These are phyloP conservation scores for Umbelopsis sp. DNA, from an alignment of 371 early-diverging fungal genomes.

Conservation along the genomic window DNA sequence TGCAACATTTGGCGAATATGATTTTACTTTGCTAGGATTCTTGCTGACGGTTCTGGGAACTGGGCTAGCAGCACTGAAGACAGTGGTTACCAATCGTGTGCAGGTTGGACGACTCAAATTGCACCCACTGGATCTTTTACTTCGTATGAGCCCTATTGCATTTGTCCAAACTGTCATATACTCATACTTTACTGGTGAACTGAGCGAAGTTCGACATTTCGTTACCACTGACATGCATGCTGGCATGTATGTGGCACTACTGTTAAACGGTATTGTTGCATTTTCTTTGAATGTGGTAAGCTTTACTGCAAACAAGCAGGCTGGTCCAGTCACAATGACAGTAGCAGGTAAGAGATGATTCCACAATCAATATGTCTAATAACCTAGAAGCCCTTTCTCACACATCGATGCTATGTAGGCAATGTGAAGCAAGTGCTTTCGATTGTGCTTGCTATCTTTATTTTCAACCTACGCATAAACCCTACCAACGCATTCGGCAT, in stretches of 20 bases:
- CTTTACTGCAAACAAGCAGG: slow-evolving; percentile 85
- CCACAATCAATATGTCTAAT: background rate
- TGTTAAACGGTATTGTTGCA: slow-evolving; percentile 81
- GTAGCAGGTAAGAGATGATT: slow-evolving; percentile 66
- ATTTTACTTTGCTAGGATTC: slow-evolving; percentile 75
- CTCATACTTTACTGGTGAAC: slow-evolving; percentile 73
- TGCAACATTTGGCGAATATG: slow-evolving; percentile 87
- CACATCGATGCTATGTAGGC: slow-evolving; percentile 36
- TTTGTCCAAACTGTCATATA: slow-evolving; percentile 74
- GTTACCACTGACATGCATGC: slow-evolving; percentile 46
- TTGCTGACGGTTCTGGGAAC: slow-evolving; percentile 83
- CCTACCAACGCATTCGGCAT: slow-evolving; percentile 75
- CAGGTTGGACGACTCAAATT: slow-evolving; percentile 81
- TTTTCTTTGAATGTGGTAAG: slow-evolving; percentile 85
- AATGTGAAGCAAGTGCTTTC: slow-evolving; percentile 88
- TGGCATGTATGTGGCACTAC: slow-evolving; percentile 57
- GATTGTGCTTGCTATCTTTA: slow-evolving; percentile 75
- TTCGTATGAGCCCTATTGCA: slow-evolving; percentile 83
- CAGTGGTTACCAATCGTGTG: slow-evolving; percentile 83
- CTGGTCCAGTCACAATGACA: slow-evolving; percentile 85
- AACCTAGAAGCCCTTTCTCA: background rate
- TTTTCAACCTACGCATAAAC: slow-evolving; percentile 74
- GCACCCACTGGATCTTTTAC: slow-evolving; percentile 81
- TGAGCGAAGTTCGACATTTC: slow-evolving; percentile 58
- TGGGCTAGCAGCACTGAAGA: slow-evolving; percentile 81